Conservation (phyloP, 2,329 filamentous ascomycete genomes). For the Scedosporium aurantiacum region DNA sequence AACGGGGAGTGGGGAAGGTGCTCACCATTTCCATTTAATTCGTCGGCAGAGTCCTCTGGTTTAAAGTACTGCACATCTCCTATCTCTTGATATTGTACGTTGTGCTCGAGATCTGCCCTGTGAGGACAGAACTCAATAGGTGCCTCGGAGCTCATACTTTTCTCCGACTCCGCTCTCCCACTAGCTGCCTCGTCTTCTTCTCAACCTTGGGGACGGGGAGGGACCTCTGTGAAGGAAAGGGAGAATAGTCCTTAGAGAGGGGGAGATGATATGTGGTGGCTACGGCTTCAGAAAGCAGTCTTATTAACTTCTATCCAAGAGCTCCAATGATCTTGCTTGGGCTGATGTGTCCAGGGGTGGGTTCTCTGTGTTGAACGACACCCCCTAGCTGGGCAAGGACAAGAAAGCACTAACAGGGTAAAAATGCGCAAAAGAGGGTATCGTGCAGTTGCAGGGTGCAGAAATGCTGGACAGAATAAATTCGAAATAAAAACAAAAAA, state of each 20-base stretch:
- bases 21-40: background rate
- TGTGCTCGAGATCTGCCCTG: constrained; percentile 1
- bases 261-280: background rate
- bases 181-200: background rate
- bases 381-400: background rate
- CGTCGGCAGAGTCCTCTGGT: background rate
- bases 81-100: constrained; percentile 3
- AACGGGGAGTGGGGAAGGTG: background rate
- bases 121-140: constrained; percentile 4
- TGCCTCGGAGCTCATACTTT: constrained; percentile 1
- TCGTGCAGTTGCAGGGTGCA: background rate
- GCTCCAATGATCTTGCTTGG: background rate
- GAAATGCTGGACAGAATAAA: background rate
- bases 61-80: constrained; percentile 3
- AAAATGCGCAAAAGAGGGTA: background rate
- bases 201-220: background rate
- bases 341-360: background rate
- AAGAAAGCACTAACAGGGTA: background rate
- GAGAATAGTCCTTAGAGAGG: background rate
- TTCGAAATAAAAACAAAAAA: background rate
- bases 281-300: background rate
- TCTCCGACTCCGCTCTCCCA: background rate
- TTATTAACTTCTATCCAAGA: background rate
- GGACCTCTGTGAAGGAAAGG: background rate
- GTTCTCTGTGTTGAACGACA: background rate